Base-by-base conservation (phyloP, 2,329 filamentous ascomycete species). In the Arthrinium phaeospermum region DNA sequence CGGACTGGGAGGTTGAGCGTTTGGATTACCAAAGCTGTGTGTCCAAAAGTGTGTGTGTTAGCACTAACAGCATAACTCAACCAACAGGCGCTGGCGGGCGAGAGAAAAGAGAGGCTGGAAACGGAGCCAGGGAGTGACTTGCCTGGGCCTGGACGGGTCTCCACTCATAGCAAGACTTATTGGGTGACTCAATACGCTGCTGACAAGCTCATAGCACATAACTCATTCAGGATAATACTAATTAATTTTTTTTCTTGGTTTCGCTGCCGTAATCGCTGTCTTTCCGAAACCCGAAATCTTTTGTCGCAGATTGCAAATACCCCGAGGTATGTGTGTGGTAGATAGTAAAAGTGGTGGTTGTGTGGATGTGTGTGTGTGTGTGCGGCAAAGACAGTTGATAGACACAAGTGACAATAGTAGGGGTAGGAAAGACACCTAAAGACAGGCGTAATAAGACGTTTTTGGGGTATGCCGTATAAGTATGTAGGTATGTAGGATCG, bases 11-110 rank as follows among this genome's bases (percentile, higher is more conserved):
- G 88, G 88, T 80, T 87, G 88, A 86, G 87, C 86, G 86, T 87
- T 90, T 85, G 87, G 85, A 85, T 89, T 87, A 85, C 88, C 89
- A 89, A 90, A 90, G 86, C 90, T 91, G 80, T 47, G 68, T 51
- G 24, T 6, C 67, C 27, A 37, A 70, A 70, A 45, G 69, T 72
- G 53, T 67, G 49, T 70, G 51, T 67, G 74, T 75, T 70, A 76
- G 75, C 72, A 76, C 73, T 74, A 68, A 75, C 68, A 75, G n/a
- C 41, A 41, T 30, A 34, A 14, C n/a, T 61, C 37, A 41, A 41
- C 12, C 37, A 30, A 46, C 64, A 16, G 57, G 27, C 3, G 37
- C 57, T 30, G 67, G 13, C 13, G 5, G n/a, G n/a, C 4, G 41
- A 68, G 41, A 68, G 67, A 37, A 47, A 47, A 37, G 67, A 68